Conservation (phyloP, 2,329 filamentous ascomycete species). For the Aureobasidium sp. region DNA sequence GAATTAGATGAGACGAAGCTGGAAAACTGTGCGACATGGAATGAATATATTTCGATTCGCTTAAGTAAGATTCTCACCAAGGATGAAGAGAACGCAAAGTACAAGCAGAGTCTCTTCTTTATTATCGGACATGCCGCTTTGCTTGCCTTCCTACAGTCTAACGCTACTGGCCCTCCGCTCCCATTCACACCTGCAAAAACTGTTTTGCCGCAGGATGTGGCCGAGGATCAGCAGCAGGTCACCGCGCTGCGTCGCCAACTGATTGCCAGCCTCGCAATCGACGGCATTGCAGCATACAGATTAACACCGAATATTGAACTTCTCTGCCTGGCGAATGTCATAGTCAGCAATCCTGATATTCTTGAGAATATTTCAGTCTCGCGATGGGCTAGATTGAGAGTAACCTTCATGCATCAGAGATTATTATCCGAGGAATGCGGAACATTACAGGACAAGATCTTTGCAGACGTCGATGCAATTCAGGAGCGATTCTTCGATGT, state of each 20-base stretch:
- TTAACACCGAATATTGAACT: constrained; percentile 78
- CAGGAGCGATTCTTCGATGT: constrained; percentile 33
- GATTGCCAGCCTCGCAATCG: constrained; percentile 62
- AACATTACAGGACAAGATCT: constrained; percentile 52
- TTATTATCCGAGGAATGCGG: constrained; percentile 55
- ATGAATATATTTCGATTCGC: constrained; percentile 37
- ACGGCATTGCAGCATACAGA: constrained; percentile 80
- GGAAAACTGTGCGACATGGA: constrained; percentile 33
- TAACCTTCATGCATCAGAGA: constrained; percentile 65
- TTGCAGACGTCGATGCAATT: constrained; percentile 49
- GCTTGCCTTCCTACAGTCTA: constrained; percentile 74
- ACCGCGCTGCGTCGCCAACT: constrained; percentile 48
- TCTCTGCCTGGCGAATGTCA: constrained; percentile 63
- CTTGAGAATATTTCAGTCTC: constrained; percentile 37
- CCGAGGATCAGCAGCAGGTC: constrained; percentile 26
- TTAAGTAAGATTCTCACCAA: constrained; percentile 30
- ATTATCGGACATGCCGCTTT: constrained; percentile 61
- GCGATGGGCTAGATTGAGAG: constrained; percentile 59
- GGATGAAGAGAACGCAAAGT: constrained; percentile 23
- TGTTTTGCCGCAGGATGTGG: constrained; percentile 42
- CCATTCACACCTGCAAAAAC: constrained; percentile 43
- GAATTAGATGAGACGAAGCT: constrained; percentile 23
- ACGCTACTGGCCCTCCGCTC: constrained; percentile 81
- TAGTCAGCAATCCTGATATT: constrained; percentile 42
- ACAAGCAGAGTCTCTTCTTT: constrained; percentile 36